phyloP scores from a whole-genome alignment of 768 basidiomycete species.

The Pisolithus sp. region DNA sequence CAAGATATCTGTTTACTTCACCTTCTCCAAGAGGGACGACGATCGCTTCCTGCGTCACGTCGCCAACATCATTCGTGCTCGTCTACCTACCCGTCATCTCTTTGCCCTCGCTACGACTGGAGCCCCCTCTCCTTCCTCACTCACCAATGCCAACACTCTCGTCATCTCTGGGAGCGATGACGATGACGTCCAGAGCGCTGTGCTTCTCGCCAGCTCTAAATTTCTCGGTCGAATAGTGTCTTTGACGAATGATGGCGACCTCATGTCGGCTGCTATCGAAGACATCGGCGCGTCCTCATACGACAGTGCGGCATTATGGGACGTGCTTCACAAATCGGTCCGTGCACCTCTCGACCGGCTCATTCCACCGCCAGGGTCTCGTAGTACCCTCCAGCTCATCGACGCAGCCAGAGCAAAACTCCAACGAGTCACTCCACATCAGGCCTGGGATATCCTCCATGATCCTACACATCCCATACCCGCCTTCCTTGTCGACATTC shows the following conservation, averaged over 20 bases:
- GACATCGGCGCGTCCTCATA: constrained; percentile 49
- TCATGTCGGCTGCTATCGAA: constrained; percentile 42
- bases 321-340: constrained; percentile 60
- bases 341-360: constrained; percentile 55
- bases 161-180: constrained; percentile 53
- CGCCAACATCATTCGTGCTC: constrained; percentile 39
- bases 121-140: constrained; percentile 21
- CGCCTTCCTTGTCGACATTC: constrained; percentile 73
- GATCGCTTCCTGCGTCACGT: constrained; percentile 51
- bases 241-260: constrained; percentile 28
- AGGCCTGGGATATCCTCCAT: constrained; percentile 57
- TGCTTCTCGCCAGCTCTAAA: constrained; percentile 58
- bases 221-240: constrained; percentile 56
- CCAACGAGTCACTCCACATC: constrained; percentile 52
- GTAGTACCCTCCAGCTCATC: constrained; percentile 52
- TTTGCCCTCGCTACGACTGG: constrained; percentile 52
- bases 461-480: constrained; percentile 49
- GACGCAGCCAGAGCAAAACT: constrained; percentile 54
- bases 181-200: constrained; percentile 58
- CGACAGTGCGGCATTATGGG: constrained; percentile 64
- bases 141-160: constrained; percentile 35
- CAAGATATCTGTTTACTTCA: constrained; percentile 53
- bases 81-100: constrained; percentile 40
- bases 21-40: constrained; percentile 53
- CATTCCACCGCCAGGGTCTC: constrained; percentile 58